Evolutionary conservation across 1,139 yeast genomes (phyloP), one percentile per base, ranked within the genome.

Genomic region (Geotrichum klebahnii): DNA sequence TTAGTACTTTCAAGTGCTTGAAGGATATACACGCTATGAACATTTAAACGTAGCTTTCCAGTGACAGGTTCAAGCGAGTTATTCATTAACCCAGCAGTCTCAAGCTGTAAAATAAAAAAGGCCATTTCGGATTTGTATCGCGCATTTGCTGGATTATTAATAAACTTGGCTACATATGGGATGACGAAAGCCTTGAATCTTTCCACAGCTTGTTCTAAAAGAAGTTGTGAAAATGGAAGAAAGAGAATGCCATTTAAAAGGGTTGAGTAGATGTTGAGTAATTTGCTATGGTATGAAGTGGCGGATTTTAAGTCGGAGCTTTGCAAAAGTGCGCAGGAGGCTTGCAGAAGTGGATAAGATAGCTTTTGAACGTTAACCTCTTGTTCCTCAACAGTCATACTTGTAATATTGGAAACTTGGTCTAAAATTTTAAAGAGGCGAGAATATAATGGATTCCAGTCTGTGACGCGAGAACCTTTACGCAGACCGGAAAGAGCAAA

Each of bases 211-310:
- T 57, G 55, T 2, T 67, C 65, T 17, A 75, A 55, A 3, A 76
- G 66, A 9, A 69, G 58, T 2, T 63, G 61, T 53, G 78, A 75
- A 41, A 81, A 70, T 3, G 69, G 51, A 16, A 60, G 45, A 38
- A 61, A 60, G 34, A 55, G 29, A 2, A 37, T 29, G n/a, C 54
- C 53, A 12, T 43, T 22, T 12, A 44, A 35, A n/a, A 53, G 32
- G 9, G 49, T 36, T 12, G 51, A 43, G 36, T 41, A 35, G 10
- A 22, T 34, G 9, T 19, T 53, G 12, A 58, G 38, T 2, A 62
- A 41, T 41, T 57, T 50, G 23, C 44, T 45, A 24, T 52, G 59
- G 42, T 58, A 53, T 46, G 56, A 54, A 5, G 62, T 53, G 2
- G 58, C 54, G 3, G 58, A 51, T 20, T 55, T 56, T 34, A 62